Base-by-base conservation (phyloP, 2,329 filamentous ascomycete species). In the Monosporascus sp. region DNA sequence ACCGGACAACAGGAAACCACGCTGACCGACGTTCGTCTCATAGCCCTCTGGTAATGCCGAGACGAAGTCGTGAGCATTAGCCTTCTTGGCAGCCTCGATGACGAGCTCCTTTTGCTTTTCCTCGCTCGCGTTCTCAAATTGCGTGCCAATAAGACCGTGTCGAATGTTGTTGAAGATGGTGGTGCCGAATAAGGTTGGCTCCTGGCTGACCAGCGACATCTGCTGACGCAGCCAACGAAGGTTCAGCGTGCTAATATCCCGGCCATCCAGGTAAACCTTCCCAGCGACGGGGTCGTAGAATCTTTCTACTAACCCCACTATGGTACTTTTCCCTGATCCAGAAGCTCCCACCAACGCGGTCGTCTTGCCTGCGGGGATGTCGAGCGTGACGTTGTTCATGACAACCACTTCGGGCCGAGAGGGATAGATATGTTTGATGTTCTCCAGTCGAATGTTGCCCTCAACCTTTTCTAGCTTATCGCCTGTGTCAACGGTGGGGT, bases 51-150 rank as follows among this genome's bases (percentile, higher is more conserved):
- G 91, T 1, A 97, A 80, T 14, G 79, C 73, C 6, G 77, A 81
- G 60, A 99, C 87, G 67, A 99, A 99, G 59, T 96, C 91, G 67
- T 97, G 92, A 1, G 93, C 93, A 62, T 97, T 97, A 15, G 94
- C 89, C 79, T 89, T 95, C 70, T 85, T 89, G 8, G 94, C 90
- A 17, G 94, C 94, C 43, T 89, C 81, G 49, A 88, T 79, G 40
- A 97, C 82, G 18, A 93, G 78, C 52, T 88, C 82, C 50, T 73
- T 80, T 53, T 90, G 84, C 64, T 82, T 82, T 49, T 92, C 87
- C 37, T 86, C 81, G 3, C 78, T 74, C 45, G 84, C 84, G 48
- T 84, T 61, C 68, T 96, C 91, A 59, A 85, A 83, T 53, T 81
- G 76, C 1, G 92, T 95, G 48, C 94, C 94, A 57, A 96, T 91